Base-by-base conservation (phyloP, 2,329 filamentous ascomycete genomes). In the Eurotiales sp. region DNA sequence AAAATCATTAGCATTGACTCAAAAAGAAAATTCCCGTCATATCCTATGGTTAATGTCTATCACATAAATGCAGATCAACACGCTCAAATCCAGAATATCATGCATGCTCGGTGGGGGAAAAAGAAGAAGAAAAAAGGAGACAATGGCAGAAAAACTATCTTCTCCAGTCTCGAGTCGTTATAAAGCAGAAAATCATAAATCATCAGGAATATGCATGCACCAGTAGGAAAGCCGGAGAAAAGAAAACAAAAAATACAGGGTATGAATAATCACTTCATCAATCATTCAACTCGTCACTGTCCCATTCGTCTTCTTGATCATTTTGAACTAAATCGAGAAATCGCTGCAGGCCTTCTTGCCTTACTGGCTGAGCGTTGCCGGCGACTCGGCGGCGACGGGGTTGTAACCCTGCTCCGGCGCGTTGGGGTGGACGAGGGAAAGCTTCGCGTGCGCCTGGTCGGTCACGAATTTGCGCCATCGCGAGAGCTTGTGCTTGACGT, bases 221-320 rank as follows among this genome's bases (percentile, higher is more conserved):
- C 25, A 6, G 32, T 15, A 36, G 11, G 22, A 34, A 21, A 43
- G 2, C 17, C 10, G 21, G n/a, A 45, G 27, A 50, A 34, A n/a
- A 3, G 15, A 14, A 34, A n/a, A n/a, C 30, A 36, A 36, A 27
- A 32, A 37, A 8, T 43, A 50, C 39, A 37, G 23, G 37, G 47
- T 51, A 23, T 32, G 19, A 15, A 11, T 3, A 3, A 21, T n/a
- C n/a, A n/a, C n/a, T n/a, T n/a, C n/a, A 25, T 51, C 30, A 54
- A 12, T 75, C 74, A 15, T 79, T 77, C 46, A 82, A 56, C 58
- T 81, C 79, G 60, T 82, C 79, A 55, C 77, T 81, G 55, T 82
- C 78, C 79, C 79, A 82, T 52, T 75, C 79, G 56, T 82, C 79
- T 62, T 82, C 79, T 37, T 76, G 71, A 54, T 82, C 79, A 46